A percentile compares a stretch with the other conserved stretches of the same genome.
phyloP scores from a whole-genome alignment of 257 asterid species.

The Fraxinus quadrangulata region DNA sequence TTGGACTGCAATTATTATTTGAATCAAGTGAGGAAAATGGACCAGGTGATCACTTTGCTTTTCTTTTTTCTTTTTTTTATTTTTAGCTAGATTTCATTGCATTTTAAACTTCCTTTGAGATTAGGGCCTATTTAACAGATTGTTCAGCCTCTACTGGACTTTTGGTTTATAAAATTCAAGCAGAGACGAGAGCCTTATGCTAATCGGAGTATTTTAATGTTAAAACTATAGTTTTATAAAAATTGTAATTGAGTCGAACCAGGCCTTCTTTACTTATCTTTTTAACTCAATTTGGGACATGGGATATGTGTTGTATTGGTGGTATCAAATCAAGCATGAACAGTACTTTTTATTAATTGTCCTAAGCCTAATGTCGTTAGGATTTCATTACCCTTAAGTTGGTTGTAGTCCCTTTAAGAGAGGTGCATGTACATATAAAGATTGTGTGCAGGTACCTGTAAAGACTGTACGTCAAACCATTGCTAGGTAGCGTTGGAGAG shows the following conservation, averaged over 20 bases:
- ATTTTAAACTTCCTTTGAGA: not conserved
- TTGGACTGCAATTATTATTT: conserved; percentile 94
- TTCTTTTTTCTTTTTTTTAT: too few relatives aligned
- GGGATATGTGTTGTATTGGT: too few relatives aligned
- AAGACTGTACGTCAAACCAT: not conserved
- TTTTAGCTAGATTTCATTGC: not conserved
- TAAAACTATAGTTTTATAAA: not conserved
- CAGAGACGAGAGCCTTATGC: not conserved
- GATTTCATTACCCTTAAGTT: not conserved
- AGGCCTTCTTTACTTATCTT: not conserved
- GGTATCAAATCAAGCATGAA: not conserved
- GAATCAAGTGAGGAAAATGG: conserved; percentile 98
- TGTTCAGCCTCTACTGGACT: not conserved
- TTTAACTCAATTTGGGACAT: not conserved
- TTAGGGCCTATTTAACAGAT: not conserved
- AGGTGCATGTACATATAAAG: not conserved
- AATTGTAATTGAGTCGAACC: not conserved
- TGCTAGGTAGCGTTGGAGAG: not conserved
- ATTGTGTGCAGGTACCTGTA: not conserved
- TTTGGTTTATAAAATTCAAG: not conserved
- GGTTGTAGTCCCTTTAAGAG: not conserved
- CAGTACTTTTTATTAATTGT: not conserved
- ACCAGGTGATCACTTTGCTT: conserved; percentile 50
- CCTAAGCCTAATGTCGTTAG: too few relatives aligned
- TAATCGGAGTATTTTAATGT: not conserved